phyloP scores from a whole-genome alignment of 345 rosid genomes.

The Balakata baccata region DNA sequence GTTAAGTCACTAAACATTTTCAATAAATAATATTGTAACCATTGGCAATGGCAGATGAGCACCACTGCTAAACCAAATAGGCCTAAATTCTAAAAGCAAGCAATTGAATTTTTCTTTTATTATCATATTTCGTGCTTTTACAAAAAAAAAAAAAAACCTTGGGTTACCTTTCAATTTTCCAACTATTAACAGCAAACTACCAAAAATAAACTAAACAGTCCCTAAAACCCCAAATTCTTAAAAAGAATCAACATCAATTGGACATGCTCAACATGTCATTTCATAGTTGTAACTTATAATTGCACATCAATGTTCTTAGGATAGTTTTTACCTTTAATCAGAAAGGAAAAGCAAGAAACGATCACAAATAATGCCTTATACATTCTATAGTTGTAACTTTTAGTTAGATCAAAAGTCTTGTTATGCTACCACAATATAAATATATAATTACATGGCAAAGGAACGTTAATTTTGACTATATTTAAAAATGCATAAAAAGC shows the following conservation, averaged over 20 bases:
- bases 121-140: too few relatives aligned
- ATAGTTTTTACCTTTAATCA: neutral
- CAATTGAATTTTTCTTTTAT: too few relatives aligned
- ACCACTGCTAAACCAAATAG: too few relatives aligned
- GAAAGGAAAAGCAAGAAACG: neutral
- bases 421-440: neutral
- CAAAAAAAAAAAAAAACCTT: too few relatives aligned
- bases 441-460: neutral
- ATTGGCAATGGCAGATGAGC: too few relatives aligned
- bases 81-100: too few relatives aligned
- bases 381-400: neutral
- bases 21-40: too few relatives aligned
- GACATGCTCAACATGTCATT: neutral
- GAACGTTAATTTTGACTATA: neutral
- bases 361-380: neutral
- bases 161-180: too few relatives aligned
- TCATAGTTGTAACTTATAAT: neutral
- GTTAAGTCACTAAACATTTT: too few relatives aligned
- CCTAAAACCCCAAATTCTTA: neutral
- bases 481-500: neutral
- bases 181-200: too few relatives aligned
- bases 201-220: neutral
- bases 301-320: neutral
- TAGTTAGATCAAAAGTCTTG: neutral
- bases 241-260: neutral